phyloP scores from a whole-genome alignment of 192 early-diverging fungal genomes.

The Lobosporangium transversale region DNA sequence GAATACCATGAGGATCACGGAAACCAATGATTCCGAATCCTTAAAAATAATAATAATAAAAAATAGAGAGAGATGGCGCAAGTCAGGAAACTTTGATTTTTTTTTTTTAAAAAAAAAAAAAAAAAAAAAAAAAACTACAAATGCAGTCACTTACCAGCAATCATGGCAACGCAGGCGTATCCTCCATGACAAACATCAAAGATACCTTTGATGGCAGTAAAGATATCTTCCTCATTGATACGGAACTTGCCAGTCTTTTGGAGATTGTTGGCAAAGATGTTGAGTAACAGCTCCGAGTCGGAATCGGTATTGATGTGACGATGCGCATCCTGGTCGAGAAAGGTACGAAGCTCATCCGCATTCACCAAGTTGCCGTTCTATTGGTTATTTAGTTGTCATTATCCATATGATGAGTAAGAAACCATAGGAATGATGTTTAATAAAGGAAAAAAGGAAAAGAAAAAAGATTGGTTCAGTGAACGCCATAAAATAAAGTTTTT shows the following conservation, averaged over 20 bases:
- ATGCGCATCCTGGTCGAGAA: conserved; percentile 94
- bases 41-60: conserved; percentile 7
- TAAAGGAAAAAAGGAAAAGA: neutral
- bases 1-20: conserved; percentile 96
- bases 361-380: conserved; percentile 99
- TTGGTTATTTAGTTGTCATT: too few relatives aligned
- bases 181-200: conserved; percentile 88
- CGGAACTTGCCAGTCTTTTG: conserved; percentile 97
- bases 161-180: conserved; percentile 96
- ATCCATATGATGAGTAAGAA: too few relatives aligned
- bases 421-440: neutral
- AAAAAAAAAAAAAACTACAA: too few relatives aligned
- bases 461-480: conserved; percentile 1
- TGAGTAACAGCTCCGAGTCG: conserved; percentile 97
- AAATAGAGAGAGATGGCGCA: neutral
- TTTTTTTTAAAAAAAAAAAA: too few relatives aligned
- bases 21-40: conserved; percentile 95
- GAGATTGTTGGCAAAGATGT: conserved; percentile 97
- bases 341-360: conserved; percentile 85
- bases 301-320: conserved; percentile 99
- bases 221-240: conserved; percentile 99
- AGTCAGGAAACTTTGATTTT: too few relatives aligned
- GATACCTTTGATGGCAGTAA: conserved; percentile 86
- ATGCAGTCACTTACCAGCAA: conserved; percentile 82
- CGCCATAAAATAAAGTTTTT: neutral